phyloP scores from a whole-genome alignment of 345 rosid species.

The Microthlaspi erraticum region DNA sequence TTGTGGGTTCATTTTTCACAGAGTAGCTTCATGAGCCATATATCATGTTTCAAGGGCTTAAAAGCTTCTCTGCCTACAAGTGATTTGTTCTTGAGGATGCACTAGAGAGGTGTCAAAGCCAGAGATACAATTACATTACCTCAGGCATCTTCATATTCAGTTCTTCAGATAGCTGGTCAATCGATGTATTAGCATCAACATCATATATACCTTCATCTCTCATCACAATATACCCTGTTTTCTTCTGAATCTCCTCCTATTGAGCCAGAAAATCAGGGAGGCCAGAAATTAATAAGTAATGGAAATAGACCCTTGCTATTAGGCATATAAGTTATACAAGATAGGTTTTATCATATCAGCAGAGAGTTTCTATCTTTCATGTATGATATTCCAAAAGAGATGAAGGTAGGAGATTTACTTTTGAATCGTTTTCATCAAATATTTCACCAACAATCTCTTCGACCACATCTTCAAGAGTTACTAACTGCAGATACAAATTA shows the following conservation, averaged over 20 bases:
- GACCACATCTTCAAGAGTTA: slow-evolving; percentile 93
- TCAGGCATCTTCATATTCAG: slow-evolving; percentile 95
- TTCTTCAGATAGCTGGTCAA: slow-evolving; percentile 95
- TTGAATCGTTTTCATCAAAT: slow-evolving; percentile 97
- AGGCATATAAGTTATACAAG: neutral
- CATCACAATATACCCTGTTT: slow-evolving; percentile 97
- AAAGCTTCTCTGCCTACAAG: slow-evolving; percentile 21
- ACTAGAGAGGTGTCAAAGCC: slow-evolving; percentile 22
- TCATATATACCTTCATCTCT: slow-evolving; percentile 94
- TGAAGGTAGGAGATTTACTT: slow-evolving; percentile 54
- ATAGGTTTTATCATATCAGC: slow-evolving; percentile 8
- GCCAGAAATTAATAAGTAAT: neutral
- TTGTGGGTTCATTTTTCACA: no score
- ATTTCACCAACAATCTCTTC: slow-evolving; percentile 99
- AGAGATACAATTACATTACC: slow-evolving; percentile 52
- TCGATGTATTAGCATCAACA: slow-evolving; percentile 97
- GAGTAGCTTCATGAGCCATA: no score
- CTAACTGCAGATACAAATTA: slow-evolving; percentile 64
- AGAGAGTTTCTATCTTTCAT: neutral
- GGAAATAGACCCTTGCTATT: slow-evolving; percentile 21
- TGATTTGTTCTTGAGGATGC: slow-evolving; percentile 14
- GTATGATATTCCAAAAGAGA: neutral
- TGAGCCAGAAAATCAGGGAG: slow-evolving; percentile 30
- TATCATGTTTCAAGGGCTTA: neutral
- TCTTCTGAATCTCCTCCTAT: slow-evolving; percentile 99